Evolutionary conservation across 805 yeast species (phyloP).

Genomic region (Maudiozyma turicensis): DNA sequence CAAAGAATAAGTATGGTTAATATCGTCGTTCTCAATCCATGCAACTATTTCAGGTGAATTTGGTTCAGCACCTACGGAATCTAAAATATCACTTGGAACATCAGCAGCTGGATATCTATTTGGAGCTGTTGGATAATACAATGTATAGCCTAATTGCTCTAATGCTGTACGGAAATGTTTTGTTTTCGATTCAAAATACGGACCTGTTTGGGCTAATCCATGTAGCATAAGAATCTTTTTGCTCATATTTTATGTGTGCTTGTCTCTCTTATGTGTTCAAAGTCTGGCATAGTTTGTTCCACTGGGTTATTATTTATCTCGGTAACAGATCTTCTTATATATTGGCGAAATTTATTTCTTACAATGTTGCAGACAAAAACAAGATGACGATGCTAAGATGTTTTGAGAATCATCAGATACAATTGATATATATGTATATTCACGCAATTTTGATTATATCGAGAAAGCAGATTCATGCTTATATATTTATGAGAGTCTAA

Average conservation of each 20-base stretch:
- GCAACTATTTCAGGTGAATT: constrained; percentile 34
- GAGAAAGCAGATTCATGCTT: too few relatives aligned
- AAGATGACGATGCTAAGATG: too few relatives aligned
- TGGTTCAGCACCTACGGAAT: constrained; percentile 10
- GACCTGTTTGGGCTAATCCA: constrained; percentile 81
- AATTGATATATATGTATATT: too few relatives aligned
- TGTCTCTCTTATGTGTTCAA: too few relatives aligned
- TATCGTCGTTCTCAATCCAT: constrained; percentile 56
- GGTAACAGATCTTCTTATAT: too few relatives aligned
- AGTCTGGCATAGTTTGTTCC: too few relatives aligned
- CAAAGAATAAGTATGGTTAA: constrained; percentile 27
- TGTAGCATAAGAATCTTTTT: constrained; percentile 70
- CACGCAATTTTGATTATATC: too few relatives aligned
- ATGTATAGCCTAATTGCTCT: constrained; percentile 47
- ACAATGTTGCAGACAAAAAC: too few relatives aligned
- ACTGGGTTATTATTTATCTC: too few relatives aligned
- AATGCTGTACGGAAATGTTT: constrained; percentile 73
- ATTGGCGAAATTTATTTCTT: too few relatives aligned
- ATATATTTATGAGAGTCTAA: too few relatives aligned
- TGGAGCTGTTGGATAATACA: constrained; percentile 74
- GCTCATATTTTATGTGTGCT: constrained; percentile 8
- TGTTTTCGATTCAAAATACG: constrained; percentile 72
- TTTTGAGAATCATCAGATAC: too few relatives aligned
- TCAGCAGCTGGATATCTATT: constrained; percentile 47
- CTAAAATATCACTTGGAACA: constrained; percentile 45